Evolutionary conservation across 441 rosid species (phyloP).

Genomic region (Populus hybrid): DNA sequence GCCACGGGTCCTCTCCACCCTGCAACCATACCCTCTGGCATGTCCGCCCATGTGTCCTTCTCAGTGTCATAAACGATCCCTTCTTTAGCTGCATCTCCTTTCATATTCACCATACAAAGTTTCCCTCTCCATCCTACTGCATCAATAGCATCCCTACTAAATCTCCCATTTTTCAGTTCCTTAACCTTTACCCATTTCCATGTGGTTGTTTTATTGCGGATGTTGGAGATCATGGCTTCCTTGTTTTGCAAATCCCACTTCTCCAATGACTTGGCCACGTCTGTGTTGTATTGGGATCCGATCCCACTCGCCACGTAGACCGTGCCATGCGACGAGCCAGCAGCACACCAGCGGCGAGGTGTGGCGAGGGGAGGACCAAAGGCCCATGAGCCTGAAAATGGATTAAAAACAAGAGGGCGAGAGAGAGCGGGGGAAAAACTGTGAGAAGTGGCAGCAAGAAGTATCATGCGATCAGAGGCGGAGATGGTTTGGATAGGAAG

Average conservation of each 20-base stretch:
- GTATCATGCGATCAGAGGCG: slow-evolving; percentile 35
- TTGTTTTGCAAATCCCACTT: slow-evolving; percentile 35
- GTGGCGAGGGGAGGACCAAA: slow-evolving; percentile 42
- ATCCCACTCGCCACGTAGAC: slow-evolving; percentile 54
- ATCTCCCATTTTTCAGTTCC: slow-evolving; percentile 43
- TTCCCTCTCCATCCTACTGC: slow-evolving; percentile 55
- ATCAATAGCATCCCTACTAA: slow-evolving; percentile 56
- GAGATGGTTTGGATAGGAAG: slow-evolving; percentile 52
- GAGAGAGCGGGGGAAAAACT: slow-evolving; percentile 43
- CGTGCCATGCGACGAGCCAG: slow-evolving; percentile 28
- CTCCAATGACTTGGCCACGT: slow-evolving; percentile 51
- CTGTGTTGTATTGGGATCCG: slow-evolving; percentile 44
- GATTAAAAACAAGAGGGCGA: slow-evolving; percentile 47
- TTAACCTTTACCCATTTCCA: slow-evolving; percentile 38
- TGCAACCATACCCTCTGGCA: slow-evolving; percentile 51
- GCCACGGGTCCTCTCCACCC: slow-evolving; percentile 69
- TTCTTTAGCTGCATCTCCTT: slow-evolving; percentile 42
- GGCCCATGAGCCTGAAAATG: slow-evolving; percentile 30
- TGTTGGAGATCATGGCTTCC: background rate
- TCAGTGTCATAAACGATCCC: slow-evolving; percentile 40
- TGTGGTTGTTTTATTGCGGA: background rate
- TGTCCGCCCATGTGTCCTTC: slow-evolving; percentile 41
- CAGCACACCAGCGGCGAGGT: slow-evolving; percentile 66
- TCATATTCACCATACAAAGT: slow-evolving; percentile 55
- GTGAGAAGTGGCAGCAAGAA: slow-evolving; percentile 49